Base-by-base conservation (phyloP, 257 asterid species). In the Lantana camara region DNA sequence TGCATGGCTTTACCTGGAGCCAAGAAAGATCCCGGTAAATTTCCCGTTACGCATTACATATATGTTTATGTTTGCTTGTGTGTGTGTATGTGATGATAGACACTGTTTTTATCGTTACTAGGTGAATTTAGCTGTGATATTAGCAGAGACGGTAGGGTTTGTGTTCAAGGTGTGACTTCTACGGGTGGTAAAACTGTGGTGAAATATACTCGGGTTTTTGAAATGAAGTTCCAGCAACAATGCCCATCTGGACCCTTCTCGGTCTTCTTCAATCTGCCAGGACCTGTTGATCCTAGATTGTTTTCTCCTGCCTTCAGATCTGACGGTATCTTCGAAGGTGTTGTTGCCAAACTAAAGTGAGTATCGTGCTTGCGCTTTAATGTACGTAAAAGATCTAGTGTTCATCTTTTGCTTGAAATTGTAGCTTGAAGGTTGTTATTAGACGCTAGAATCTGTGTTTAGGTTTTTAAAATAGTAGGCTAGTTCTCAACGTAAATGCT, bases 1-100 rank as follows among this genome's bases (percentile, higher is more conserved):
- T 87, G 95, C 71, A 66, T 88, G 46, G 85, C 98, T 81, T 73
- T 89, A 67, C 98, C 98, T 57, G 98, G 98, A 71, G 96, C 88
- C 67, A 88, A 78, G 82, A 85, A 82, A 64, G 96, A 88, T 70
- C 92, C 90, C 24, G 95, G 98, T 91, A 73, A 71, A 45, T 67
- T 48, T 56, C 58, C 29, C n/a, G n/a, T 15, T 16, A 9, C 48
- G 54, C 56, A 5, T 10, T 41, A 46, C 46, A 13, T 17, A 0
- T 59, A 44, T 35, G 40, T 17, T 0, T 44, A 27, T 27, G 5
- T 27, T n/a, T 27, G 5, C 5, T 27, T 27, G 5, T 5, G 32
- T 27, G 2, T 27, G 5, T 27, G 32, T 27, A 27, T 27, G 32
- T 27, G 32, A 27, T 27, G 5, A 2, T 2, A 27, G 2, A 27